Conservation (phyloP, 2,329 filamentous ascomycete genomes). For the Harringtonia aguacate region DNA sequence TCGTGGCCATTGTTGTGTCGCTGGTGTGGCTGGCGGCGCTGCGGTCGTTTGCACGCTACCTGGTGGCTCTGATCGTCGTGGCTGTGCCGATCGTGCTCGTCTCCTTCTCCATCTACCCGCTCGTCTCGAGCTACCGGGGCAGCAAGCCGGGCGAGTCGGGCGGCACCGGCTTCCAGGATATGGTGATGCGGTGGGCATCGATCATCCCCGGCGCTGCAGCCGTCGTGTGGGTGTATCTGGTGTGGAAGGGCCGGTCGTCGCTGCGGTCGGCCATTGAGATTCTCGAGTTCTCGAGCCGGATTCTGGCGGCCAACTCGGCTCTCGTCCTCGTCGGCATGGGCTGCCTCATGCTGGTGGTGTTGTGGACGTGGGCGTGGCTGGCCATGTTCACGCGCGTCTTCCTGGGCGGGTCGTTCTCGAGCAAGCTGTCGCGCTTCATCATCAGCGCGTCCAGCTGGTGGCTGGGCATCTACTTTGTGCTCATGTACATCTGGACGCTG, state of each 20-base stretch:
- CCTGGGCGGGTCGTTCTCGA: constrained; percentile 75
- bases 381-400: constrained; percentile 95
- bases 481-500: constrained; percentile 93
- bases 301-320: constrained; percentile 74
- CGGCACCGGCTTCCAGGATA: constrained; percentile 68
- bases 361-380: constrained; percentile 94
- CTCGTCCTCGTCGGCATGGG: constrained; percentile 75
- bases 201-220: constrained; percentile 65
- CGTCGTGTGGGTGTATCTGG: constrained; percentile 71
- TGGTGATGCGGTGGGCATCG: constrained; percentile 78
- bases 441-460: constrained; percentile 89
- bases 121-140: constrained; percentile 78
- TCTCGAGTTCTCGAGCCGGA: constrained; percentile 82
- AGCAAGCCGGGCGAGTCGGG: constrained; percentile 51
- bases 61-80: constrained; percentile 71
- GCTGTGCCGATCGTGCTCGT: constrained; percentile 79
- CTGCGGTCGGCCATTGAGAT: constrained; percentile 78
- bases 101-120: constrained; percentile 83
- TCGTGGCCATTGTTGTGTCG: constrained; percentile 81
- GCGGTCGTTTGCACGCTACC: constrained; percentile 74
- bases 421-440: constrained; percentile 53
- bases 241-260: constrained; percentile 69
- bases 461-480: constrained; percentile 82
- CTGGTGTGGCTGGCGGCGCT: constrained; percentile 83
- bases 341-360: constrained; percentile 62